phyloP scores from a whole-genome alignment of 805 yeast species.

The Pichia eremophila region DNA sequence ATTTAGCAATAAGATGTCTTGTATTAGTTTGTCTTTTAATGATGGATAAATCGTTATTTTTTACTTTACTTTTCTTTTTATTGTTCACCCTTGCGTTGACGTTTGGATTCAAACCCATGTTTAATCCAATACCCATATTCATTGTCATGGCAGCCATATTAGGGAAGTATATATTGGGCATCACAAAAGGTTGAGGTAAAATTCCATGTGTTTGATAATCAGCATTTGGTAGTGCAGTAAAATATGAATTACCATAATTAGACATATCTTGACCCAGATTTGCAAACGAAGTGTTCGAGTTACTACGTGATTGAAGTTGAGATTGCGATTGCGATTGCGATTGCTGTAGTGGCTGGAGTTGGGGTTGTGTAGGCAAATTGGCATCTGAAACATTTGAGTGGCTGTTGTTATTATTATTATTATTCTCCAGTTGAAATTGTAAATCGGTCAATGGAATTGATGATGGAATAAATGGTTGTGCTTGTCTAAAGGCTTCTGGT shows the following conservation, averaged over 20 bases:
- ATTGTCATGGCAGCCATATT: neutral
- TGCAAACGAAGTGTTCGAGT: constrained; percentile 1
- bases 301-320: constrained; percentile 2
- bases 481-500: neutral
- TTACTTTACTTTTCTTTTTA: neutral
- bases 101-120: neutral
- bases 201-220: neutral
- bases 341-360: neutral
- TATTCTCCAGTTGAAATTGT: neutral
- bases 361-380: neutral
- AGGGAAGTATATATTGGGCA: neutral
- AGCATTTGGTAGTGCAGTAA: neutral
- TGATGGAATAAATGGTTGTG: neutral
- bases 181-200: neutral
- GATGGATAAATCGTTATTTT: neutral
- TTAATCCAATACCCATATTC: neutral
- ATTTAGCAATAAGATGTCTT: neutral
- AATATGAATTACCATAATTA: neutral
- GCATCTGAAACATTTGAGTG: neutral
- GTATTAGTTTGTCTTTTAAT: neutral
- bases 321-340: constrained; percentile 1
- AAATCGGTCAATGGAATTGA: neutral
- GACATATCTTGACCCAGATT: neutral
- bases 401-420: neutral
- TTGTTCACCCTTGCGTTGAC: neutral